Conservation (phyloP, 441 rosid species). For the Eruca vesicaria region DNA sequence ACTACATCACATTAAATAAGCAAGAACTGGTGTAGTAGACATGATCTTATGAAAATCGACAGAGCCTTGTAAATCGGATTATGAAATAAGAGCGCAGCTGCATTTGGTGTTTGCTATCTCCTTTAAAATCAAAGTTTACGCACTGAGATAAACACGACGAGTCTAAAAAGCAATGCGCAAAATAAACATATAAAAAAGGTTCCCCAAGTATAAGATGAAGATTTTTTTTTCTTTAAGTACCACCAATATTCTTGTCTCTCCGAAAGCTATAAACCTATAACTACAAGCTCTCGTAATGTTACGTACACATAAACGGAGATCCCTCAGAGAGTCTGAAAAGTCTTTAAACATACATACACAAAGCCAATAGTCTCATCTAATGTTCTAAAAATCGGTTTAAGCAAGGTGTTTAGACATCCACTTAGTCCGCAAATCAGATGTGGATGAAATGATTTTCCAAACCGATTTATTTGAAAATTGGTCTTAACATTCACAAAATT, state of each 20-base stretch:
- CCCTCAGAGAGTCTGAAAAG: conserved; percentile 27
- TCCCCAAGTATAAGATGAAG: background rate
- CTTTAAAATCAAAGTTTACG: background rate
- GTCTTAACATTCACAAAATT: too few species aligned
- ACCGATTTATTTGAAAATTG: too few species aligned
- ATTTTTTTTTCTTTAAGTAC: background rate
- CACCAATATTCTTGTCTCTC: conserved; percentile 6
- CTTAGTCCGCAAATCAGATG: too few species aligned
- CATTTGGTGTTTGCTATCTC: background rate
- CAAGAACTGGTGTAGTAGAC: background rate
- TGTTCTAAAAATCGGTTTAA: too few species aligned
- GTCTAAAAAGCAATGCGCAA: background rate
- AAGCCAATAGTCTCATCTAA: conserved; percentile 2
- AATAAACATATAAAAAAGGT: background rate
- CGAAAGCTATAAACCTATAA: conserved; percentile 4
- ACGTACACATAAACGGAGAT: conserved; percentile 38
- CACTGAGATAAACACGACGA: background rate
- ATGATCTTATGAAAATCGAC: background rate
- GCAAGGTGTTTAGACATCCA: too few species aligned
- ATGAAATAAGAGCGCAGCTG: background rate
- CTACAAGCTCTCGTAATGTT: conserved; percentile 30
- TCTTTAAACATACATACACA: conserved; percentile 24
- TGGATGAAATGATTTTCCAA: too few species aligned
- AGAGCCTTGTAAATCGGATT: background rate
- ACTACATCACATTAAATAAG: background rate